A percentile compares a stretch with the other conserved stretches of the same genome.
phyloP scores from a whole-genome alignment of 176 grass and related monocot species.

The Aegilops speltoides region DNA sequence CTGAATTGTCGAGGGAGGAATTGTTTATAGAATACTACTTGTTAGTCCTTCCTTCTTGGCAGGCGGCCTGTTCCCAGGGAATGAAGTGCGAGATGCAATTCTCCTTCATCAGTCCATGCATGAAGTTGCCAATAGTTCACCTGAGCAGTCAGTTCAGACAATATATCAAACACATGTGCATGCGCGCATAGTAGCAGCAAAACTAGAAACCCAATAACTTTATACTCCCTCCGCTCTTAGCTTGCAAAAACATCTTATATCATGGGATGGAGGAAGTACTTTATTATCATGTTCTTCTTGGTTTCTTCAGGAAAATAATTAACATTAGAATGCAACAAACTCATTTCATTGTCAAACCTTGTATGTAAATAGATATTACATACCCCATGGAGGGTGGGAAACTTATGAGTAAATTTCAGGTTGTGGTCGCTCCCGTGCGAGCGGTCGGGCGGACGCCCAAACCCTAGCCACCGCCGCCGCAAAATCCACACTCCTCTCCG shows the following conservation, averaged over 20 bases:
- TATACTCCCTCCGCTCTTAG: background rate
- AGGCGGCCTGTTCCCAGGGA: conserved; percentile 69
- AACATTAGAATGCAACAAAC: background rate
- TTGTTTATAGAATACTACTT: conserved; percentile 37
- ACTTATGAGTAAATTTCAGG: no score
- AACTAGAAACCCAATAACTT: background rate
- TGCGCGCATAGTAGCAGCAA: background rate
- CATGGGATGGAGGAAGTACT: no score
- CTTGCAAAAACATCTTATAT: background rate
- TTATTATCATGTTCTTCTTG: background rate
- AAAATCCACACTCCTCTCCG: no score
- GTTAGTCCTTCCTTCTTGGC: conserved; percentile 62
- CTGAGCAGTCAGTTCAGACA: conserved; percentile 26
- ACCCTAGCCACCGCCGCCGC: no score
- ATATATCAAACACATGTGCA: conserved; percentile 2
- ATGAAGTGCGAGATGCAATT: conserved; percentile 67
- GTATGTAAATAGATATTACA: background rate
- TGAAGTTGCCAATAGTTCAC: conserved; percentile 95
- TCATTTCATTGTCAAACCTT: background rate
- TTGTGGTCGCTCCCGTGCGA: no score
- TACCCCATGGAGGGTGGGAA: no score
- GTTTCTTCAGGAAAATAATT: background rate
- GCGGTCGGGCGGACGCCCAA: no score
- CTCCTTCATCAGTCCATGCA: conserved; percentile 91
- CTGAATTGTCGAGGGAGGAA: background rate